phyloP scores from a whole-genome alignment of 2,329 filamentous ascomycete species.

The Tolypocladium amazonense region DNA sequence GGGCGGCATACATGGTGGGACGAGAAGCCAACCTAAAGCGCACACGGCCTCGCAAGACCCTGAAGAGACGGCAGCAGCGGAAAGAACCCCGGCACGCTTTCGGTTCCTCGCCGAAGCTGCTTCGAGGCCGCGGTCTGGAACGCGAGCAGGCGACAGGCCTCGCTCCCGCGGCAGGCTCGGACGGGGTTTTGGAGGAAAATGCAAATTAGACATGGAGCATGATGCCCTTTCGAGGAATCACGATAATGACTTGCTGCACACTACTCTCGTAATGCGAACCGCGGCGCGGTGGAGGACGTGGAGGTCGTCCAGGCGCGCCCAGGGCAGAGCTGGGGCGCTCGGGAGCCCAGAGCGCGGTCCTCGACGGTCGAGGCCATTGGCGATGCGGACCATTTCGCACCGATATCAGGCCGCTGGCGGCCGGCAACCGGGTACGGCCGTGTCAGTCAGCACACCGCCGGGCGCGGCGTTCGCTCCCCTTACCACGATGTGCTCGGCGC shows the following conservation, averaged over 20 bases:
- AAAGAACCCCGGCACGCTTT: not conserved
- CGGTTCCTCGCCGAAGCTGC: not conserved
- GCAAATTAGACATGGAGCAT: not conserved
- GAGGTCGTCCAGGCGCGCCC: not conserved
- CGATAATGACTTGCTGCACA: not conserved
- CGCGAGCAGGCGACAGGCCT: not conserved
- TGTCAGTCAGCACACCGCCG: not conserved
- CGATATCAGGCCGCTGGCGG: not conserved
- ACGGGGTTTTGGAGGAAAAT: not conserved
- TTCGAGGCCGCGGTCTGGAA: not conserved
- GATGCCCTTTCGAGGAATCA: not conserved
- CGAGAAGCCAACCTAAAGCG: too few relatives aligned
- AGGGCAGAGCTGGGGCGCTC: not conserved
- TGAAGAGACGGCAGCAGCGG: not conserved
- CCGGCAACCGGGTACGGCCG: not conserved
- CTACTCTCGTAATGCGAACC: not conserved
- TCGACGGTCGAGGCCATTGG: slow-evolving; percentile 2
- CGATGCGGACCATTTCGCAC: not conserved
- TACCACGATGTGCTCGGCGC: not conserved
- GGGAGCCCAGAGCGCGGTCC: not conserved
- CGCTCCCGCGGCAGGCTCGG: not conserved
- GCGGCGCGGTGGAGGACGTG: not conserved
- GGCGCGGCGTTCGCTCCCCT: too few relatives aligned
- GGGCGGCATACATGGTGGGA: too few relatives aligned
- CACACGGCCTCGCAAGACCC: too few relatives aligned